Percentiles rank a stretch among this genome's conserved stretches.
Conservation (phyloP, 345 rosid species). For the Streptanthus diversifolius region DNA sequence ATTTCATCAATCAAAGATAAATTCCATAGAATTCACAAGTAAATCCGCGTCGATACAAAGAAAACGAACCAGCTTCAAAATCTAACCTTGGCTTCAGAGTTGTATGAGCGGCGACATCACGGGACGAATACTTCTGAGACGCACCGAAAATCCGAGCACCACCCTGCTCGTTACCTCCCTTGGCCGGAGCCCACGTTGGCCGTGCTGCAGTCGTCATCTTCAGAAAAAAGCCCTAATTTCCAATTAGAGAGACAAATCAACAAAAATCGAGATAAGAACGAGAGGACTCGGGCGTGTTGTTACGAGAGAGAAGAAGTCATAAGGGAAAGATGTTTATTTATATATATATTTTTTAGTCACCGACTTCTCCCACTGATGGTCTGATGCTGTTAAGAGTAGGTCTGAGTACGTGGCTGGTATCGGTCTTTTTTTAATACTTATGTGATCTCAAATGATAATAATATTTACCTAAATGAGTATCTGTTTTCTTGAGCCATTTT, state of each 20-base stretch:
- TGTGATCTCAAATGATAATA: too few species aligned
- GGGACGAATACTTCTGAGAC: slow-evolving; percentile 91
- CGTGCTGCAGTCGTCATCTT: slow-evolving; percentile 94
- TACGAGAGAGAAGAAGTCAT: background rate
- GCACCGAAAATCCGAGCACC: slow-evolving; percentile 98
- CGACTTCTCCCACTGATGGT: too few species aligned
- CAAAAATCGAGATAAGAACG: slow-evolving; percentile 23
- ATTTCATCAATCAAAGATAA: slow-evolving; percentile 3
- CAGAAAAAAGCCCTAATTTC: slow-evolving; percentile 14
- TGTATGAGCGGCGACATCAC: slow-evolving; percentile 94
- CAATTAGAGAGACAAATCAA: slow-evolving; percentile 10
- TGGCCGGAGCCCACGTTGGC: slow-evolving; percentile 99
- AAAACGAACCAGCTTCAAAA: background rate
- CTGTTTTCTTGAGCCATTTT: too few species aligned
- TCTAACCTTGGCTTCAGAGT: slow-evolving; percentile 73
- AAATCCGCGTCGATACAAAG: background rate
- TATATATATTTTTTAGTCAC: too few species aligned
- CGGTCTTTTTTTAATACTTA: too few species aligned
- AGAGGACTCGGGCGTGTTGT: slow-evolving; percentile 4
- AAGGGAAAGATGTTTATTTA: too few species aligned
- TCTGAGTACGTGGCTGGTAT: too few species aligned
- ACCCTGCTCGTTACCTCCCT: slow-evolving; percentile 98
- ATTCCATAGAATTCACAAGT: background rate
- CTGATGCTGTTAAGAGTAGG: too few species aligned
- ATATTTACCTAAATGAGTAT: too few species aligned